Evolutionary conservation across 768 basidiomycete genomes (phyloP), one percentile per base, ranked within the genome.

Genomic region (Lentinus tigrinus): DNA sequence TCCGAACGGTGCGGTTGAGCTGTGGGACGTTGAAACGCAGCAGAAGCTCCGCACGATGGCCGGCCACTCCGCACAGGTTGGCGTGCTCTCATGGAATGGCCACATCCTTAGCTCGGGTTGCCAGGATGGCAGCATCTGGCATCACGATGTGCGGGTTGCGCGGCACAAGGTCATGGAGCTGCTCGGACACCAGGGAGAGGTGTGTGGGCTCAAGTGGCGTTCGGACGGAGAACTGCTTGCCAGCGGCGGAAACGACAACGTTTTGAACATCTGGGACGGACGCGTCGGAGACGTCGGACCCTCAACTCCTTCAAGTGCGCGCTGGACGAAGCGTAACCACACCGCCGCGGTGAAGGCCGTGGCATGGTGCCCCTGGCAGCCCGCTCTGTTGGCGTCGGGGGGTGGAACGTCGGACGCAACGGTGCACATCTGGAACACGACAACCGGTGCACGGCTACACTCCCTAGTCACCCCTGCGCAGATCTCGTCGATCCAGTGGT

Each of bases 361-460:
- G 54, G 93, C 94, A 1, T 99, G 97, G 94, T 96, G 93, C 62
- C 94, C 96, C 0, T 98, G 97, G 97, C 91, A 95, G 73, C 84
- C 88, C 0, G 87, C 89, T 2, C 80, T 98, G 17, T 84, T 98
- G 50, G 95, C 96, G 3, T 87, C 91, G 0, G 97, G 97, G 0
- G 96, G 97, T 0, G 97, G 97, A 0, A 95, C 96, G 2, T 90
- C 90, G 63, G 97, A 99, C 70, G 91, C 92, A 34, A 90, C 88
- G 6, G 85, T 94, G 66, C 88, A 95, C 66, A 76, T 96, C 49
- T 95, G 93, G 94, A 93, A 93, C 69, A 88, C 85, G 57, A 91
- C 89, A 4, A 98, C 95, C 0, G 95, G 94, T 3, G 93, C 95
- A 4, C 86, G 95, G 13, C 77, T 97, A 48, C 92, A 97, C 66